Percentiles rank a stretch among this genome's conserved stretches.
phyloP scores from a whole-genome alignment of 768 basidiomycete species.

The Paxillus ammoniavirescens region DNA sequence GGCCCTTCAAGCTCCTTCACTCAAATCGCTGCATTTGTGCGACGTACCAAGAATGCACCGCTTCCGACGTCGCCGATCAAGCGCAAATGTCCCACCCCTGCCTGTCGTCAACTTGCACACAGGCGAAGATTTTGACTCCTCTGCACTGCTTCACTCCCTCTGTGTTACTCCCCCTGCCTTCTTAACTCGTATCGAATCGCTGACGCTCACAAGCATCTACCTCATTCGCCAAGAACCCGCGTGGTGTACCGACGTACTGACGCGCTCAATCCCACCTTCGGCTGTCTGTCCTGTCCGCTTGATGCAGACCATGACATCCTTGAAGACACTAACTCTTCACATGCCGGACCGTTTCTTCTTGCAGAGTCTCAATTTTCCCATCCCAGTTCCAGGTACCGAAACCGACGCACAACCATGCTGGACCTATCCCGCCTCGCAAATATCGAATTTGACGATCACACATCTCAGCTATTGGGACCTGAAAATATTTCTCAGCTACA shows the following conservation, averaged over 20 bases:
- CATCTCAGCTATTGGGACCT: not conserved
- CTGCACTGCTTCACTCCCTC: not conserved
- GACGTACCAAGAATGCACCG: not conserved
- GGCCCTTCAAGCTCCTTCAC: not conserved
- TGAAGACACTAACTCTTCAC: conserved; percentile 4
- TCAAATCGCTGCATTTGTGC: conserved; percentile 4
- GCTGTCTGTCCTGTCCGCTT: not conserved
- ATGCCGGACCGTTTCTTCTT: not conserved
- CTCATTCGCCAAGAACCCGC: not conserved
- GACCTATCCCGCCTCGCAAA: not conserved
- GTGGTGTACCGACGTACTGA: not conserved
- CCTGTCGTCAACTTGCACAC: too few relatives aligned
- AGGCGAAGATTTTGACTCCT: not conserved
- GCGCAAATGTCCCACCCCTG: not conserved
- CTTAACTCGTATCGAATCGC: conserved; percentile 2
- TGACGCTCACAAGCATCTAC: not conserved
- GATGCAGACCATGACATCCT: conserved; percentile 1
- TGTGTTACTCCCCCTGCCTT: not conserved
- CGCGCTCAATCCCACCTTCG: not conserved
- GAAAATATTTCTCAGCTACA: not conserved
- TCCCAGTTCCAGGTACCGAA: not conserved
- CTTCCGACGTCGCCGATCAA: not conserved
- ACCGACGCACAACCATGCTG: not conserved
- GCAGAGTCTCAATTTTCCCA: not conserved
- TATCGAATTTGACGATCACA: not conserved